Evolutionary conservation across 495 filamentous ascomycete species (phyloP).

Genomic region (Penicillium waksmanii): DNA sequence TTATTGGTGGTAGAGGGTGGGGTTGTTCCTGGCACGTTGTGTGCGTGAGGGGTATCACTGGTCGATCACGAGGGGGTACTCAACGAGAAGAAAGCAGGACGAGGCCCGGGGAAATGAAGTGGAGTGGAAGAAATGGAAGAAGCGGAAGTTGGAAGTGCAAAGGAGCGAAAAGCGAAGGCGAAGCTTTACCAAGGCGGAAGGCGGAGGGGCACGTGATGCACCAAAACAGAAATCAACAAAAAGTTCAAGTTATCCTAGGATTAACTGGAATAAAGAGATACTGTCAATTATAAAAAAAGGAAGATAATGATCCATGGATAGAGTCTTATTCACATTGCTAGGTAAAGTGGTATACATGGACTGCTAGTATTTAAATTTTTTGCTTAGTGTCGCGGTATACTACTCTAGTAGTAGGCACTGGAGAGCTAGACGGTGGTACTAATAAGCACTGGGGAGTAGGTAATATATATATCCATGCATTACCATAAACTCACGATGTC

Average conservation of each 20-base stretch:
- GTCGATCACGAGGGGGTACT: not conserved
- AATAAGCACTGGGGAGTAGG: too few species aligned
- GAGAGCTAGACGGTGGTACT: too few species aligned
- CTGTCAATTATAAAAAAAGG: not conserved
- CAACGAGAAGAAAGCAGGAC: not conserved
- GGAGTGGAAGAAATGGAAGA: not conserved
- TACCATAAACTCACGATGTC: too few species aligned
- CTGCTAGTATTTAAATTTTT: too few species aligned
- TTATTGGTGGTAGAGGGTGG: constrained; percentile 1
- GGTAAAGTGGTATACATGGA: too few species aligned
- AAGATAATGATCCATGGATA: not conserved
- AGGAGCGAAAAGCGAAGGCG: not conserved
- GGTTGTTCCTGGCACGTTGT: not conserved
- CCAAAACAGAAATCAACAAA: not conserved
- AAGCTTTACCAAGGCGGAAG: constrained; percentile 3
- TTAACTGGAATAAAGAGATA: not conserved
- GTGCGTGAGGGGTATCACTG: constrained; percentile 3
- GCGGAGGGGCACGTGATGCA: not conserved
- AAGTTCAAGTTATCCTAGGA: not conserved
- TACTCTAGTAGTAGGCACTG: too few species aligned
- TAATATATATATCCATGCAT: too few species aligned
- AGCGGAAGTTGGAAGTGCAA: not conserved
- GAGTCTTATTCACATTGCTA: not conserved
- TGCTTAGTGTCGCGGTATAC: too few species aligned
- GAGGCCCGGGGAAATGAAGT: not conserved